A percentile compares a stretch with the other conserved stretches of the same genome.
Conservation (phyloP, 208 protist species). For the Acanthamoeba triangularis region DNA sequence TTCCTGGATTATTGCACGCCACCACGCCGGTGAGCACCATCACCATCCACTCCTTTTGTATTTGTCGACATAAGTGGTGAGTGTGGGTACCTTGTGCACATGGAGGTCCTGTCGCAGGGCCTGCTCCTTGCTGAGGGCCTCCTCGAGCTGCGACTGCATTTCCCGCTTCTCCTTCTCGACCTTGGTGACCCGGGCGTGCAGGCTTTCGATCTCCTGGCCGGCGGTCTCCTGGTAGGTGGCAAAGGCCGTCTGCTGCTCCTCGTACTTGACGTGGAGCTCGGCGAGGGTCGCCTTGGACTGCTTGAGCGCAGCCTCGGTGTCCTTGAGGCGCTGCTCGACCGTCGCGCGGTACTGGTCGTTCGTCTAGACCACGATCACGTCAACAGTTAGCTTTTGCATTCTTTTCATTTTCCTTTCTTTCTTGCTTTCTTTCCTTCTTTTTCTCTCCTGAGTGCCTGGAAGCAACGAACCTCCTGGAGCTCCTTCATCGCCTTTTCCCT, state of each 20-base stretch:
- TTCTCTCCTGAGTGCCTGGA: no score
- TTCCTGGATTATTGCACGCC: not conserved
- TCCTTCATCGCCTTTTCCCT: not conserved
- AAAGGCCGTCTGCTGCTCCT: constrained; percentile 44
- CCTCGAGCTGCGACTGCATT: not conserved
- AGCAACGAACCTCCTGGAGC: not conserved
- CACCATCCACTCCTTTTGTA: no score
- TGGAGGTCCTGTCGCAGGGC: not conserved
- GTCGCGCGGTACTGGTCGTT: constrained; percentile 33
- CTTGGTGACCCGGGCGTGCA: not conserved
- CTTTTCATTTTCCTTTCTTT: no score
- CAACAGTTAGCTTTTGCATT: no score
- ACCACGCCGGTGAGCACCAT: not conserved
- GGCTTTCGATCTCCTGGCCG: not conserved
- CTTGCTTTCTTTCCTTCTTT: no score
- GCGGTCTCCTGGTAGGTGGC: not conserved
- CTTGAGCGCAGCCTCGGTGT: not conserved
- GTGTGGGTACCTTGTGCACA: not conserved
- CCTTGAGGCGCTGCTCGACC: not conserved
- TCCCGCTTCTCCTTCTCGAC: not conserved
- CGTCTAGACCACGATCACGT: not conserved
- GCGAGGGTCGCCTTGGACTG: not conserved
- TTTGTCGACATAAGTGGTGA: no score
- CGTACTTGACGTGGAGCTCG: not conserved
- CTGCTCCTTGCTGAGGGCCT: not conserved